Base-by-base conservation (phyloP, 257 asterid genomes). In the Plectranthus barbatus region DNA sequence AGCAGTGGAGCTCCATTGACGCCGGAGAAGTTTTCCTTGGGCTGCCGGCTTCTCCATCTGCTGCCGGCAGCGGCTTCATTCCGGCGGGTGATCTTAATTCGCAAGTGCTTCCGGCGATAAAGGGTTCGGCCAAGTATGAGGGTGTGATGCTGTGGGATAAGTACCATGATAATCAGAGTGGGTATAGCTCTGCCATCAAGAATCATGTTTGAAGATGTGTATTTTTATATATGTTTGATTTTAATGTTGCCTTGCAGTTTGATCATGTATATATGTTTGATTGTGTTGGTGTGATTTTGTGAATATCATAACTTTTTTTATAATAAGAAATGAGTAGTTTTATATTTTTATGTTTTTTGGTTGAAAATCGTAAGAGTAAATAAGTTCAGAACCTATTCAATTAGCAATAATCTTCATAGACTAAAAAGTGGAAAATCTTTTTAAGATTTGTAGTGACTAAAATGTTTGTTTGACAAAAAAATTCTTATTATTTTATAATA, bases 61-160 rank as follows among this genome's bases (percentile, higher is more conserved):
- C 60, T 12, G 69, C 51, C 17, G 59, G 17, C 1, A 19, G 40
- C 23, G 69, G 60, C 2, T 64, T 50, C 13, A 50, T 64, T 37
- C 31, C 69, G 52, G 41, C 17, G 8, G 23, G 37, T 1, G 69
- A 49, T 39, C 69, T 64, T 46, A 46, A 19, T 12, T 75, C 67
- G 9, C 37, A 70, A 14, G 70, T 75, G 11, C 54, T 75, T 19
- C 79, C 76, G 42, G 69, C 63, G 26, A 65, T 74, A 0, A 54
- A 52, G 60, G 72, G 72, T 7, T 64, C 72, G 33, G 39, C 56
- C 1, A 74, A 74, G 68, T 74, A 74, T 26, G 79, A 76, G 8
- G 79, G 79, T 0, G 76, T 74, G 56, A 74, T 72, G 66, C 4
- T 58, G 72, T 73, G 78, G 78, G 64, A 62, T 37, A 73, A 56